These are phyloP conservation scores for Annulohypoxylon nitens DNA, from an alignment of 495 filamentous ascomycete genomes.

Conservation along the genomic window DNA sequence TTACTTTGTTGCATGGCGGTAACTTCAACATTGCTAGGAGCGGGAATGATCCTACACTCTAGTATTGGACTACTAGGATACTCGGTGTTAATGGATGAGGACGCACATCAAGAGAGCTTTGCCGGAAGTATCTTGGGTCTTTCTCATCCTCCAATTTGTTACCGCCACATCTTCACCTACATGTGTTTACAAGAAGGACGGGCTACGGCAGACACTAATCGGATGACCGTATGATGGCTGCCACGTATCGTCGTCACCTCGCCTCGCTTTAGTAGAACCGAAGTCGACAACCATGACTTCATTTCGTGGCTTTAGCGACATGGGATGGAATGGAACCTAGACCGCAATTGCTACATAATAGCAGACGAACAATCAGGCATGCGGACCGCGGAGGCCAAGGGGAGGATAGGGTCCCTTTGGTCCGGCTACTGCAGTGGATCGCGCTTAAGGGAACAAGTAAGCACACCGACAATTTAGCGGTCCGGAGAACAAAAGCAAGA, in stretches of 20 bases:
- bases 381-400: constrained; percentile 42
- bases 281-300: constrained; percentile 20
- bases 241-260: constrained; percentile 37
- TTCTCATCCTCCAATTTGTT: neutral
- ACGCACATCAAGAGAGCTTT: neutral
- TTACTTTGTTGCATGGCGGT: neutral
- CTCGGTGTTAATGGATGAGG: constrained; percentile 9
- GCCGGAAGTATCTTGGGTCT: neutral
- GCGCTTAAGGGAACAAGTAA: constrained; percentile 32
- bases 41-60: neutral
- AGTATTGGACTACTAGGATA: constrained; percentile 10
- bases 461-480: constrained; percentile 45
- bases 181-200: constrained; percentile 12
- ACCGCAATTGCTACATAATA: constrained; percentile 40
- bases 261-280: constrained; percentile 19
- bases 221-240: constrained; percentile 43
- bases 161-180: neutral
- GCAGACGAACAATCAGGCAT: constrained; percentile 41
- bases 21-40: constrained; percentile 1
- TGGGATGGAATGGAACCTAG: constrained; percentile 23
- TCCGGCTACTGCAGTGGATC: constrained; percentile 34
- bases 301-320: constrained; percentile 26
- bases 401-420: constrained; percentile 32
- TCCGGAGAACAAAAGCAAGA: constrained; percentile 34
- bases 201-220: constrained; percentile 30